Evolutionary conservation across 345 rosid species (phyloP).

Genomic region (Populus nigra): DNA sequence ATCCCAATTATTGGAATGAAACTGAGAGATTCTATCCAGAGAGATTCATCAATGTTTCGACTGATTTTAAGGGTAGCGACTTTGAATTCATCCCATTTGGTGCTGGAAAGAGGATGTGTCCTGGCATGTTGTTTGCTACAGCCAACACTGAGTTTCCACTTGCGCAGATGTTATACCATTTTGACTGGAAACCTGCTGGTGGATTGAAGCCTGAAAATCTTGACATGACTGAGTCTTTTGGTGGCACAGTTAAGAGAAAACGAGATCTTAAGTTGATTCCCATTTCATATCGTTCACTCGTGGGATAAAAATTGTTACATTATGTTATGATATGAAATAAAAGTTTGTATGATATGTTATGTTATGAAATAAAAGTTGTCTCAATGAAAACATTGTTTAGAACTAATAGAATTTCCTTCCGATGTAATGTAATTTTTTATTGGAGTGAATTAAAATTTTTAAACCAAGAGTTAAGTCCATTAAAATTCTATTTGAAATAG

Average conservation of each 20-base stretch:
- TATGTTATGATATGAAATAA: too few species aligned
- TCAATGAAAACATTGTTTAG: too few species aligned
- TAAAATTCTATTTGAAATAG: too few species aligned
- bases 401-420: too few species aligned
- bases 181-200: slow-evolving; percentile 24
- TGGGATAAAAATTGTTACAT: neutral
- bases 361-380: too few species aligned
- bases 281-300: neutral
- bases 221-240: slow-evolving; percentile 22
- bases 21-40: slow-evolving; percentile 19
- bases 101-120: slow-evolving; percentile 33
- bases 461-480: too few species aligned
- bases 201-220: slow-evolving; percentile 9
- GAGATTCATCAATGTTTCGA: slow-evolving; percentile 11
- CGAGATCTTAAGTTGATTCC: slow-evolving; percentile 16
- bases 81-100: slow-evolving; percentile 30
- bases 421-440: too few species aligned
- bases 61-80: slow-evolving; percentile 20
- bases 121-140: slow-evolving; percentile 1
- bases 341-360: too few species aligned
- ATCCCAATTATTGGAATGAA: slow-evolving; percentile 13
- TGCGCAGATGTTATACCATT: slow-evolving; percentile 20
- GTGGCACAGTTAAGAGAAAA: slow-evolving; percentile 3
- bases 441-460: too few species aligned
- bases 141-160: slow-evolving; percentile 17